Conservation (phyloP, 495 filamentous ascomycete species). For the Oleoguttula mirabilis region DNA sequence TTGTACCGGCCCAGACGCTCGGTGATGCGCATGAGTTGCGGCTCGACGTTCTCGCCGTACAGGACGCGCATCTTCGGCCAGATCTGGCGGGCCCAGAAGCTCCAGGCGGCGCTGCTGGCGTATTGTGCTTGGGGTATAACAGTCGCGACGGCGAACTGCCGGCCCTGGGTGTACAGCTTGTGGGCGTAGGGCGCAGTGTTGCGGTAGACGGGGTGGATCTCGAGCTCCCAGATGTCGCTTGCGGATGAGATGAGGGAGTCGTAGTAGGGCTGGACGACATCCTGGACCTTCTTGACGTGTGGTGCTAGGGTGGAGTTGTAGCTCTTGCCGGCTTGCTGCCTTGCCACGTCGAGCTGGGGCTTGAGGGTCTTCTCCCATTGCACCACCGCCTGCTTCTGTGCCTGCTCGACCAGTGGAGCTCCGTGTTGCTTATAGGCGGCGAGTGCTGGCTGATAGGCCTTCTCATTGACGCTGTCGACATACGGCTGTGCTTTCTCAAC, state of each 20-base stretch:
- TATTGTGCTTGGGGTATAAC: slow-evolving; percentile 59
- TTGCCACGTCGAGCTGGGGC: slow-evolving; percentile 56
- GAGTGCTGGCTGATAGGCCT: slow-evolving; percentile 48
- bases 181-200: slow-evolving; percentile 58
- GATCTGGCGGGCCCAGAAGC: slow-evolving; percentile 59
- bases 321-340: slow-evolving; percentile 44
- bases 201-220: slow-evolving; percentile 63
- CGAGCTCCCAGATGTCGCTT: slow-evolving; percentile 54
- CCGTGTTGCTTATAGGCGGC: slow-evolving; percentile 59
- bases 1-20: slow-evolving; percentile 78
- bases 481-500: slow-evolving; percentile 68
- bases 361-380: slow-evolving; percentile 70
- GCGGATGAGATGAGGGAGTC: slow-evolving; percentile 47
- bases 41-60: slow-evolving; percentile 86
- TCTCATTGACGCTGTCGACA: slow-evolving; percentile 50
- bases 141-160: slow-evolving; percentile 55
- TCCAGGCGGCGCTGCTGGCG: slow-evolving; percentile 51
- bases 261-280: slow-evolving; percentile 57
- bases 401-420: slow-evolving; percentile 60
- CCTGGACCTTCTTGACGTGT: slow-evolving; percentile 51
- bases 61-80: slow-evolving; percentile 70
- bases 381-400: slow-evolving; percentile 46
- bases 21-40: slow-evolving; percentile 83
- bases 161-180: slow-evolving; percentile 54
- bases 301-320: slow-evolving; percentile 62